Percentiles rank a stretch among this genome's conserved stretches.
phyloP scores from a whole-genome alignment of 768 basidiomycete species.

The Lactarius tabidus region DNA sequence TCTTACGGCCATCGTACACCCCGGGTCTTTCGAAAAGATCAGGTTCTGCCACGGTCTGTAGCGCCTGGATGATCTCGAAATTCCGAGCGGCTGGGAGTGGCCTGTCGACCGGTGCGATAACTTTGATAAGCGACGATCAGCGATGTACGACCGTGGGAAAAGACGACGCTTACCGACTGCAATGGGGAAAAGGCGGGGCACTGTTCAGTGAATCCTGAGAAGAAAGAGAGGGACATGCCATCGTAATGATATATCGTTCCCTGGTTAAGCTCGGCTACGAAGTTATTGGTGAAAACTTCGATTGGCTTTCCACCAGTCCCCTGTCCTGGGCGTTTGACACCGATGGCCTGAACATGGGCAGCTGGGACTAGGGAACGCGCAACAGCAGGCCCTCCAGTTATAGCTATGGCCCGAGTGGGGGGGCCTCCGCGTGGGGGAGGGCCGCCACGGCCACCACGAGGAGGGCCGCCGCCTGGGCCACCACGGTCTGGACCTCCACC shows the following conservation, averaged over 20 bases:
- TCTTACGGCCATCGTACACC: slow-evolving; percentile 80
- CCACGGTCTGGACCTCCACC: slow-evolving; percentile 7
- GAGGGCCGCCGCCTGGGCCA: slow-evolving; percentile 35
- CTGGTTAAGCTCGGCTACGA: slow-evolving; percentile 56
- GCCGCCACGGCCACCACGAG: slow-evolving; percentile 29
- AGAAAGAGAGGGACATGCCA: slow-evolving; percentile 42
- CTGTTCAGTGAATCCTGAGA: not conserved
- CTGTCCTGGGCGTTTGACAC: slow-evolving; percentile 64
- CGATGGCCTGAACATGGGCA: slow-evolving; percentile 48
- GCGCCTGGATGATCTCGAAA: slow-evolving; percentile 59
- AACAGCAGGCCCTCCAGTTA: slow-evolving; percentile 2
- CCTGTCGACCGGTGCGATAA: slow-evolving; percentile 62
- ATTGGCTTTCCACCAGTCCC: slow-evolving; percentile 51
- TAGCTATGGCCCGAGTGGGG: slow-evolving; percentile 31
- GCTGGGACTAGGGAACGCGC: slow-evolving; percentile 32
- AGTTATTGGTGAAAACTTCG: slow-evolving; percentile 55
- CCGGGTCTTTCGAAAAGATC: slow-evolving; percentile 68
- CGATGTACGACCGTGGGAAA: not conserved
- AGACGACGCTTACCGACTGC: slow-evolving; percentile 42
- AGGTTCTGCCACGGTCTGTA: slow-evolving; percentile 57
- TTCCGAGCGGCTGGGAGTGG: slow-evolving; percentile 62
- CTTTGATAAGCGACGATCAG: slow-evolving; percentile 33
- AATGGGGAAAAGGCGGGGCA: not conserved
- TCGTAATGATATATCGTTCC: slow-evolving; percentile 74
- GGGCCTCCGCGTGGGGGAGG: slow-evolving; percentile 29